Base-by-base conservation (phyloP, 345 rosid genomes). In the Arabidopsis thaliana region DNA sequence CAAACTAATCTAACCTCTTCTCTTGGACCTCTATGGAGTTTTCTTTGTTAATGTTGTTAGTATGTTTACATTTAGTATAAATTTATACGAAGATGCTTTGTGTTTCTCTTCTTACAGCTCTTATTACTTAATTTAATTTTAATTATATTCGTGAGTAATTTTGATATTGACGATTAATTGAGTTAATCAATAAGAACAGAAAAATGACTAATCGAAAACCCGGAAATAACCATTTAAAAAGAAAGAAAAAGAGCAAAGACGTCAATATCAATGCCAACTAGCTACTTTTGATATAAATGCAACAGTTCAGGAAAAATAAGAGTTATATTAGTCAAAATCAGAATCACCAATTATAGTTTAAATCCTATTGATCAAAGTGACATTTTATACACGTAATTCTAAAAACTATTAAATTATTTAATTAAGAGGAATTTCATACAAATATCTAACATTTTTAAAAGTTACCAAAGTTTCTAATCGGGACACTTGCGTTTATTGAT, bases 211-310 rank as follows among this genome's bases (percentile, higher is more conserved):
- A 45, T 37, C 5, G 4, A 25, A 37, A 16, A 2, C 12, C 2
- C 13, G 12, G 5, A 44, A 55, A 5, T 48, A 48, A 22, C 24
- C n/a, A 14, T 59, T 13, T 2, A 13, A 40, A 56, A 30, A 0
- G 13, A 22, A 23, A 28, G 2, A 4, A 24, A 62, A 8, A 57
- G 34, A 65, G 51, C 37, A 59, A 24, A 65, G 44, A 77, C 59
- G 81, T 78, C 77, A 50, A n/a, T n/a, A 66, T 78, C 81, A 72
- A 40, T 65, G 81, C 72, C 81, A 71, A 65, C 77, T 71, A 59
- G 72, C 51, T 36, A 33, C 56, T 58, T 49, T 72, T 6, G 46
- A 78, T 57, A 50, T 71, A 65, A 78, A 71, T 56, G 76, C 52
- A 70, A 70, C 44, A 70, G 59, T 63, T 64, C 11, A 49, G 8